These are phyloP conservation scores for Beauveria asiatica DNA, from an alignment of 2,329 filamentous ascomycete genomes.

Conservation along the genomic window DNA sequence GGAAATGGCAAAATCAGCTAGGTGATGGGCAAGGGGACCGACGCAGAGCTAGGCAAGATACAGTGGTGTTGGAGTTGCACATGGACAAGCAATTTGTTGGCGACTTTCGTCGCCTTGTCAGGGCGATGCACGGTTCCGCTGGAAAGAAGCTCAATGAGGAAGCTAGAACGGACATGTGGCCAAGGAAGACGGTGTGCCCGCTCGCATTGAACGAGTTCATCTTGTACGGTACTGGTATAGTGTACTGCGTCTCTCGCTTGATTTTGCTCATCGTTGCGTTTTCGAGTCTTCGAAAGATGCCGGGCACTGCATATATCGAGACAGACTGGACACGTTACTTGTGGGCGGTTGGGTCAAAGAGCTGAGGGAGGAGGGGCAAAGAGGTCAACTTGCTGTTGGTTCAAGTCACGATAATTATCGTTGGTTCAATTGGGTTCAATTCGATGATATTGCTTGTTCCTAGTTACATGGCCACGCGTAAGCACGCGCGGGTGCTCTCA, in stretches of 20 bases:
- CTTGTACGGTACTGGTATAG: not conserved
- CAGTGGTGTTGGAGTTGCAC: not conserved
- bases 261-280: not conserved
- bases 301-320: not conserved
- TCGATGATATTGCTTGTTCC: no score
- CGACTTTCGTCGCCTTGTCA: not conserved
- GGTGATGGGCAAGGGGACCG: not conserved
- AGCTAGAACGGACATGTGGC: not conserved
- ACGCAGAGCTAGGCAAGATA: not conserved
- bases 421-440: no score
- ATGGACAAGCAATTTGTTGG: not conserved
- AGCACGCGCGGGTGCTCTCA: no score
- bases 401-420: no score
- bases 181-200: not conserved
- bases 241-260: not conserved
- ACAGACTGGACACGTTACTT: not conserved
- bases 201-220: not conserved
- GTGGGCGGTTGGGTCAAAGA: not conserved
- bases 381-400: no score
- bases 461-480: no score
- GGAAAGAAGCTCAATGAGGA: not conserved
- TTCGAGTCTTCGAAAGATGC: not conserved
- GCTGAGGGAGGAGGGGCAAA: not conserved
- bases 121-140: not conserved
- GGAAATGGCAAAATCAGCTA: not conserved